phyloP scores from a whole-genome alignment of 306 rosid genomes.

The Sindora glabra region DNA sequence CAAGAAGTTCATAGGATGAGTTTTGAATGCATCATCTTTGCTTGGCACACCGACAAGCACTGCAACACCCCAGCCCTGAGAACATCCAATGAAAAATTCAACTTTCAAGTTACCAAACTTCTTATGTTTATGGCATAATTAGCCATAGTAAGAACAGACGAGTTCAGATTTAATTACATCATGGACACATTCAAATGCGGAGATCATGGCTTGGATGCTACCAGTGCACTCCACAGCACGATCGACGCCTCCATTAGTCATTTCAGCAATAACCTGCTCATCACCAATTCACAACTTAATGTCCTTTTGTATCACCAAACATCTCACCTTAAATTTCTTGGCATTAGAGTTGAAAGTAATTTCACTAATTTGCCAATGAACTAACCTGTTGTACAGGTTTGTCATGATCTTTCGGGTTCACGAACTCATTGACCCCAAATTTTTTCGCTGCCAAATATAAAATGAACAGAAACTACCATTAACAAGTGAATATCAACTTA shows the following conservation, averaged over 20 bases:
- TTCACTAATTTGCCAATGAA: neutral
- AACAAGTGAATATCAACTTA: neutral
- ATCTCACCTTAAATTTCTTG: too few species aligned
- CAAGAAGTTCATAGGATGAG: slow-evolving; percentile 67
- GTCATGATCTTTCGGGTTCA: slow-evolving; percentile 79
- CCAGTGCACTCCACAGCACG: slow-evolving; percentile 86
- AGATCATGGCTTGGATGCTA: slow-evolving; percentile 78
- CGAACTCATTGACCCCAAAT: slow-evolving; percentile 74
- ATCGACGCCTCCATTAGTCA: slow-evolving; percentile 91
- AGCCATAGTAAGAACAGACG: too few species aligned
- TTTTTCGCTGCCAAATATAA: slow-evolving; percentile 69
- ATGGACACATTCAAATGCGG: slow-evolving; percentile 92
- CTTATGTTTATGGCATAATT: too few species aligned
- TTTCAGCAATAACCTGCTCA: slow-evolving; percentile 62
- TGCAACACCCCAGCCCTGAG: slow-evolving; percentile 93
- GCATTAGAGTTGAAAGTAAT: too few species aligned
- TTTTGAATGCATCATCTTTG: slow-evolving; percentile 78
- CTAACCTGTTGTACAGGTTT: slow-evolving; percentile 83
- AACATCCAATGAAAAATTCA: too few species aligned
- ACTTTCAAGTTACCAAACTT: too few species aligned
- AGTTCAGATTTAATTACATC: too few species aligned
- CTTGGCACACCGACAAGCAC: slow-evolving; percentile 88
- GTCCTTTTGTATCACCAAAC: too few species aligned
- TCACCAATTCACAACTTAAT: slow-evolving; percentile 13
- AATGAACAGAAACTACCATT: neutral